Conservation (phyloP, 164 flowering plant species). For the Magnolia kwangsiensis region DNA sequence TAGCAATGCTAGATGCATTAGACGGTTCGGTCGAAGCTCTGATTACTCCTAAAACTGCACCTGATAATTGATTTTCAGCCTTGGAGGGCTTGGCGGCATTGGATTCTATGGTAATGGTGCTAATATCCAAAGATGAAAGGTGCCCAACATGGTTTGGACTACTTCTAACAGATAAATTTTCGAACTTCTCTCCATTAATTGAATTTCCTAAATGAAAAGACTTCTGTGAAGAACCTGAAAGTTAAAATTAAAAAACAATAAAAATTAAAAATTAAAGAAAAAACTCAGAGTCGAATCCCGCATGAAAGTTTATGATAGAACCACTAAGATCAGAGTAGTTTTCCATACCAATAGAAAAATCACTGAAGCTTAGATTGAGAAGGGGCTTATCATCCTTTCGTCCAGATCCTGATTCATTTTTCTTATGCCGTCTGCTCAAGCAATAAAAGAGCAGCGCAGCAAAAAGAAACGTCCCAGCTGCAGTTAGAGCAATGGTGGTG, state of each 20-base stretch:
- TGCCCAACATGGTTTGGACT: slow-evolving; percentile 20
- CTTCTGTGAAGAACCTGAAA: slow-evolving; percentile 64
- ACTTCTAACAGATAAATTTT: slow-evolving; percentile 25
- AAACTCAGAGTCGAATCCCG: not conserved
- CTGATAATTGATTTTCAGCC: slow-evolving; percentile 23
- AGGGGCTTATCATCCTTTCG: slow-evolving; percentile 89
- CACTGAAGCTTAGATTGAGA: slow-evolving; percentile 68
- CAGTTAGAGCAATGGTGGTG: slow-evolving; percentile 67
- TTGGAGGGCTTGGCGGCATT: slow-evolving; percentile 21
- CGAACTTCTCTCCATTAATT: slow-evolving; percentile 36
- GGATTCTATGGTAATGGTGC: slow-evolving; percentile 24
- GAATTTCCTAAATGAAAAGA: slow-evolving; percentile 36
- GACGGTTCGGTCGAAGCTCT: not conserved
- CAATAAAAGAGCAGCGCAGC: slow-evolving; percentile 52
- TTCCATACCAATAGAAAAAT: slow-evolving; percentile 61
- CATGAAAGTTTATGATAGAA: not conserved
- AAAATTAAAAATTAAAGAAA: slow-evolving; percentile 8
- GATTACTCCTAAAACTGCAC: slow-evolving; percentile 11
- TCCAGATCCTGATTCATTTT: slow-evolving; percentile 23
- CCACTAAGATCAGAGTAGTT: not conserved
- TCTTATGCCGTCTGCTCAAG: slow-evolving; percentile 35
- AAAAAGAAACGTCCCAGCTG: slow-evolving; percentile 52
- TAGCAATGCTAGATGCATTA: slow-evolving; percentile 12
- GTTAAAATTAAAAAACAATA: not conserved
- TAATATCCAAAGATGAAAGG: slow-evolving; percentile 21